Conservation (phyloP, 192 early-diverging fungal species). For the Funneliformis geosporum region DNA sequence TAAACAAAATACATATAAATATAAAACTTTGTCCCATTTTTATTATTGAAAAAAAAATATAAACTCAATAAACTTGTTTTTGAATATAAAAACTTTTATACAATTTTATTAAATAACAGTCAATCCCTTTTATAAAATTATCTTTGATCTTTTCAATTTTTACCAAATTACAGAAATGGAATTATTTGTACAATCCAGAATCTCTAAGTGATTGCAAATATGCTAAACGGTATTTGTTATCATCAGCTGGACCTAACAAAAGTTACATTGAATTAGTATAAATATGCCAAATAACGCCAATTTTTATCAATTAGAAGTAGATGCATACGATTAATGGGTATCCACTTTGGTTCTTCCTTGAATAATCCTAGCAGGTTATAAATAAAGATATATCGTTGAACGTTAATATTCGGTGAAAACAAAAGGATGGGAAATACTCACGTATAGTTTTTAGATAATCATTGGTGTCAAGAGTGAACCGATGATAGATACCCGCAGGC, state of each 20-base stretch:
- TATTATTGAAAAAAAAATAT: too few relatives aligned
- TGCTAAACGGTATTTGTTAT: slow-evolving; percentile 52
- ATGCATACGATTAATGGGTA: slow-evolving; percentile 67
- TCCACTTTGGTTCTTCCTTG: slow-evolving; percentile 84
- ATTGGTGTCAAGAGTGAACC: slow-evolving; percentile 86
- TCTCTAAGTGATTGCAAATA: slow-evolving; percentile 48
- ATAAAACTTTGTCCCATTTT: too few relatives aligned
- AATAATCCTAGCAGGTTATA: slow-evolving; percentile 48
- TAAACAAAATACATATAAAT: too few relatives aligned
- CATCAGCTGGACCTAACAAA: slow-evolving; percentile 52
- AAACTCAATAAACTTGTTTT: too few relatives aligned
- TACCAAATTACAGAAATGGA: background rate
- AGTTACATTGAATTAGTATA: background rate
- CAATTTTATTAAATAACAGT: too few relatives aligned
- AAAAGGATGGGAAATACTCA: background rate
- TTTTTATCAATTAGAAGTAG: background rate
- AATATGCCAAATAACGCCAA: background rate
- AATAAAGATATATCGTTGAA: background rate
- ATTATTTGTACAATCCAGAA: slow-evolving; percentile 6
- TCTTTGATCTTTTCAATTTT: background rate
- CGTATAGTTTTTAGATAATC: slow-evolving; percentile 91
- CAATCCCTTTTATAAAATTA: too few relatives aligned
- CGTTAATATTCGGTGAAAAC: background rate
- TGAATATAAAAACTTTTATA: too few relatives aligned
- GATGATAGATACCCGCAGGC: slow-evolving; percentile 95